Base-by-base conservation (phyloP, 1,139 yeast species). In the Kodamaea anthophila region DNA sequence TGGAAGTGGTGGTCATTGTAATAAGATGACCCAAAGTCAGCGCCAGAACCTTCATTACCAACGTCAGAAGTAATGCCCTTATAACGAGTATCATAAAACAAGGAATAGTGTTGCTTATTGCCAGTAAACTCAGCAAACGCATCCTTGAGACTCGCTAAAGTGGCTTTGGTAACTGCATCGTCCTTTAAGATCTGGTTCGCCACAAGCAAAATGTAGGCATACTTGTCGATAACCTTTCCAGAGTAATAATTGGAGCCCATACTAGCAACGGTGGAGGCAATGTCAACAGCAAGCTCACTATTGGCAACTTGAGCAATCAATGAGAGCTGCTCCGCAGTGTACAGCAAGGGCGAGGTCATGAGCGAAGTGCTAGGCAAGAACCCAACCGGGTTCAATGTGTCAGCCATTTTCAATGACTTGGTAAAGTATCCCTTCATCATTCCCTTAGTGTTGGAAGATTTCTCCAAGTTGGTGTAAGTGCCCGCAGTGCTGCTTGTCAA, bases 1-100 rank as follows among this genome's bases (percentile, higher is more conserved):
- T 83, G 91, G 74, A 80, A 82, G 48, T 82, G 91, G 47, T 51
- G 91, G 51, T 82, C 91, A 43, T 81, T 82, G 55, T 82, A 82
- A 55, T 70, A 76, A 10, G 80, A 69, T 41, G 76, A 61, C 16
- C 91, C 93, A 49, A 57, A 83, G 25, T 53, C 56, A 8, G 46
- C 47, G 21, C 43, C 42, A 23, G 44, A 33, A 29, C 73, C 72
- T 21, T 63, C 60, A 38, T 72, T 63, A 21, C 70, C 53, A 13
- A 80, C 77, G 18, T 76, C 59, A 1, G 87, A 74, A n/a, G 85
- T 74, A 12, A 83, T 63, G 26, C 93, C 93, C 35, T 71, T 71
- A 49, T 62, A 76, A 35, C 60, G 67, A 15, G 84, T 75, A 47
- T 83, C 93, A 49, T 82, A 81, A 56, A 76, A 70, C 34, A 82